Percentiles rank a stretch among this genome's conserved stretches.
phyloP scores from a whole-genome alignment of 2,329 filamentous ascomycete genomes.

The Pseudocercospora musae region DNA sequence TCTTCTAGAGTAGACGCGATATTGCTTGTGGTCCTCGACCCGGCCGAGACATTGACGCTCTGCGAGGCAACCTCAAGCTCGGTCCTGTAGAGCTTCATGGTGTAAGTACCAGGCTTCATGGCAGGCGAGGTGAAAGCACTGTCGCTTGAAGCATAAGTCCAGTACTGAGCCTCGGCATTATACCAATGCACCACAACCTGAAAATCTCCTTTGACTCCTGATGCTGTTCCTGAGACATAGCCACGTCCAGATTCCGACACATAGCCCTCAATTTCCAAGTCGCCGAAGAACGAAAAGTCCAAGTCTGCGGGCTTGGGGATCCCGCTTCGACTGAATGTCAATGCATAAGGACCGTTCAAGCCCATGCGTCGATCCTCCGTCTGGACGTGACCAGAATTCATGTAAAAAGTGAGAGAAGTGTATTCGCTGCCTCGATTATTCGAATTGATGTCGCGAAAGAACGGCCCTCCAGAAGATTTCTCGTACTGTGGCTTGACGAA shows the following conservation, averaged over 20 bases:
- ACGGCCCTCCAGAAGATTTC: constrained; percentile 62
- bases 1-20: constrained; percentile 51
- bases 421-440: constrained; percentile 58
- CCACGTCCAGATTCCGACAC: constrained; percentile 56
- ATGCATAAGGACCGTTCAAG: constrained; percentile 63
- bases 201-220: constrained; percentile 53
- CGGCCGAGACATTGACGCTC: constrained; percentile 51
- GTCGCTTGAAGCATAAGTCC: constrained; percentile 53
- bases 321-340: constrained; percentile 58
- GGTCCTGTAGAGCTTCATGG: constrained; percentile 62
- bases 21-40: constrained; percentile 47
- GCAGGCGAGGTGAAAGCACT: constrained; percentile 61
- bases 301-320: constrained; percentile 46
- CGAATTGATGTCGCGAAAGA: constrained; percentile 59
- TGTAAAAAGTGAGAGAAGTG: constrained; percentile 63
- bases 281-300: constrained; percentile 59
- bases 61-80: constrained; percentile 55
- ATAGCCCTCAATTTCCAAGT: constrained; percentile 57
- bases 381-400: constrained; percentile 63
- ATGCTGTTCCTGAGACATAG: constrained; percentile 58
- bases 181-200: constrained; percentile 63
- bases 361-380: constrained; percentile 62
- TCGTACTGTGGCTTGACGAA: constrained; percentile 60
- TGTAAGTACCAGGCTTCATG: constrained; percentile 67
- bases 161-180: constrained; percentile 63